Conservation (phyloP, 768 basidiomycete genomes). For the Kwoniella heveanensis region DNA sequence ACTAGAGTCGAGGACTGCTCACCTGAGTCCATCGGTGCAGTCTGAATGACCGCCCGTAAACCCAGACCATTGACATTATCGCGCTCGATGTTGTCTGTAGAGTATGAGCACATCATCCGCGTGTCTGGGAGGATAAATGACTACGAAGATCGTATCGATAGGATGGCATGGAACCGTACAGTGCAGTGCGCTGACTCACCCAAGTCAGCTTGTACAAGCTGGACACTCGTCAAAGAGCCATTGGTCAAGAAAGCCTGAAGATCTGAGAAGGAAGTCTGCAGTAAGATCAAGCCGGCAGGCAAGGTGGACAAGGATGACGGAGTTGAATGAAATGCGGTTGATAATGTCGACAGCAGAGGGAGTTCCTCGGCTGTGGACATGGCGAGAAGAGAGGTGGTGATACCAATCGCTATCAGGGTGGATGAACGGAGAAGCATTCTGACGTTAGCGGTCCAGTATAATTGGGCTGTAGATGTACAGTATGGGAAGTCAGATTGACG, state of each 20-base stretch:
- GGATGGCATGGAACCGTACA: background rate
- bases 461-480: no score
- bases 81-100: conserved; percentile 32
- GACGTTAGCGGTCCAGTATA: no score
- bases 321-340: background rate
- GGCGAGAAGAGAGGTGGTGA: no score
- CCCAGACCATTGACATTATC: conserved; percentile 42
- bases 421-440: no score
- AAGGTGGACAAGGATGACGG: background rate
- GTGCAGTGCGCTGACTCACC: conserved; percentile 2
- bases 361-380: no score
- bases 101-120: no score
- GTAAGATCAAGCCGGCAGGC: conserved; percentile 22
- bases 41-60: conserved; percentile 45
- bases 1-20: no score
- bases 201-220: conserved; percentile 38
- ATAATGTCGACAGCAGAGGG: background rate
- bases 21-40: conserved; percentile 35
- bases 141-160: no score
- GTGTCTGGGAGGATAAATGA: no score
- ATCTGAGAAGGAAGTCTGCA: conserved; percentile 38
- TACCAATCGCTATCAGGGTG: no score
- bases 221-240: conserved; percentile 36
- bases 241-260: conserved; percentile 29
- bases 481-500: no score